Base-by-base conservation (phyloP, 1,284 basidiomycete genomes). In the Heterobasidion parviporum region DNA sequence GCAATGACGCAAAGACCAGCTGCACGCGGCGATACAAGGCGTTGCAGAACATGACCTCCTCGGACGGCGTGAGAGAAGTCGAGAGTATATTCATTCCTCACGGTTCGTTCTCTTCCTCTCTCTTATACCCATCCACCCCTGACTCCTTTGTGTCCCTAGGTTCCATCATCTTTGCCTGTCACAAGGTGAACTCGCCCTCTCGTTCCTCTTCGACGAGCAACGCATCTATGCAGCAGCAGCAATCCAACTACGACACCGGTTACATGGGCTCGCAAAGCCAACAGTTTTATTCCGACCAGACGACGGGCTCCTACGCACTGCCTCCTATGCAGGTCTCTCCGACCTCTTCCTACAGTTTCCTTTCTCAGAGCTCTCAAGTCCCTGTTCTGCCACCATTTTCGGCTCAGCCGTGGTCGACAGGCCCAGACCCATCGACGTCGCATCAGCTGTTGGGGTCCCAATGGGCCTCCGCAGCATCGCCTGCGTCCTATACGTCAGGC, bases 51-150 rank as follows among this genome's bases (percentile, higher is more conserved):
- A 79, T 86, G 75, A 81, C 83, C 4, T 71, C 79, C 52, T 75
- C 79, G 44, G 81, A 85, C 57, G 82, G 81, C 50, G 82, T 69
- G 64, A 78, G 73, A 60, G 80, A 87, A 64, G 85, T 96, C 52
- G 89, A 92, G 66, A 92, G 89, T 68, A 89, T 96, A 58, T 93
- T 94, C 72, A 94, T 96, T 69, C 93, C 93, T 61, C 93, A 96
- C 79, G 94, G 93, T 81, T 72, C 68, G 77, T 75, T 75, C 60
- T 61, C 62, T 60, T 61, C 62, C 26, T 6, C 26, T 26, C 55
- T 49, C 58, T 49, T 54, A 51, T 56, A 56, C 52, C 43, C 34
- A 49, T 53, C 44, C 56, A 12, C 53, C 53, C 53, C 53, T 54
- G 18, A 3, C 20, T 54, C 51, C 35, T 54, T 38, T 53, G 35